Base-by-base conservation (phyloP, 768 basidiomycete genomes). In the Obba rivulosa region DNA sequence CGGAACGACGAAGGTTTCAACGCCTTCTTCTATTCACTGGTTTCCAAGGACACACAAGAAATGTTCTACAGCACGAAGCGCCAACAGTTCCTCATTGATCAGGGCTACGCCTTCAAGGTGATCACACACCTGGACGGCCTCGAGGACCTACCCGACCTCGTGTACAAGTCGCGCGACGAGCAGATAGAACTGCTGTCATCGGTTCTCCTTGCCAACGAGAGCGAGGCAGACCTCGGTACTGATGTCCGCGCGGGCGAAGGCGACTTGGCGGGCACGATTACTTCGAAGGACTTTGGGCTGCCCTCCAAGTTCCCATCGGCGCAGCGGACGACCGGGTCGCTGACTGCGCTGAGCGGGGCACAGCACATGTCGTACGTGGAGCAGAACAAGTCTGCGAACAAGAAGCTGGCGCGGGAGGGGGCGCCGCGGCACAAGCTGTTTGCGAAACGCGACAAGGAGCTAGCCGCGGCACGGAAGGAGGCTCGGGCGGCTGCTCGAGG, bases 51-150 rank as follows among this genome's bases (percentile, higher is more conserved):
- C 69, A 99, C 95, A 3, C 92, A 96, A 62, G 96, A 98, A 69
- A 98, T 98, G 92, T 99, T 85, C 69, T 99, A 97, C 76, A 94
- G 91, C 64, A 95, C 96, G 3, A 99, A 99, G 69, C 83, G 96
- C 14, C 96, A 98, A 62, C 93, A 97, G 62, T 99, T 99, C 71
- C 72, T 99, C 57, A 95, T 99, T 61, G 96, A 99, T 63, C 94
- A 97, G 69, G 95, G 96, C 2, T 99, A 99, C 69, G 89, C 95
- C 5, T 99, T 99, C 81, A 98, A 98, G 69, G 95, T 99, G 45
- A 98, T 99, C 68, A 98, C 96, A 2, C 90, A 94, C 58, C 80
- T 99, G 16, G 93, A 98, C 54, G 96, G 96, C 8, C 74, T 98
- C 22, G 86, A 95, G 49, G 74, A 77, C 37, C 75, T 93, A 55